A percentile compares a stretch with the other conserved stretches of the same genome.
Evolutionary conservation across 2,329 filamentous ascomycete genomes (phyloP).

Genomic region (Arthrobotrys iridis): DNA sequence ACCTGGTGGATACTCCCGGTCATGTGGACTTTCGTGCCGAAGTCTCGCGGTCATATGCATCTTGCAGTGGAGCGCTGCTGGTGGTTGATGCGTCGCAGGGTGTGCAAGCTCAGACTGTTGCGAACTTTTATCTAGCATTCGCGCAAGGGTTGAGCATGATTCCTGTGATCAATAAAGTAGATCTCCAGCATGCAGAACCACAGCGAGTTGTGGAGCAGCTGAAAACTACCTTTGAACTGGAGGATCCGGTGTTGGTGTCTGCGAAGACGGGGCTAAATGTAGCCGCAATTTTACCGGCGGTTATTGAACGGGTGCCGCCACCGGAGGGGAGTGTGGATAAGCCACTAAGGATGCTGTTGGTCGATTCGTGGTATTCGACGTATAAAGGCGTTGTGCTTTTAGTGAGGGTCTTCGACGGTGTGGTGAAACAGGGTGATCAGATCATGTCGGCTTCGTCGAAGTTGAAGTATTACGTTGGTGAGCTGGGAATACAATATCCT

Average conservation of each 20-base stretch:
- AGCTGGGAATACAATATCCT: conserved; percentile 97
- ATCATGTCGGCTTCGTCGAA: conserved; percentile 89
- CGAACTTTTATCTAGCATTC: conserved; percentile 98
- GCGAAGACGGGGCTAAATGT: conserved; percentile 95
- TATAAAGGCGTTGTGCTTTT: conserved; percentile 93
- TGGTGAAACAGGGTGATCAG: conserved; percentile 81
- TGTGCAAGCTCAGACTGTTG: conserved; percentile 96
- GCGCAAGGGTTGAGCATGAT: conserved; percentile 86
- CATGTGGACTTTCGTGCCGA: conserved; percentile 98
- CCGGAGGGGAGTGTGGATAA: conserved; percentile 77
- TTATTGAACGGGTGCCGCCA: conserved; percentile 84
- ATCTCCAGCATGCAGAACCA: conserved; percentile 89
- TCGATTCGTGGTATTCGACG: conserved; percentile 98
- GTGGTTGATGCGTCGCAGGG: conserved; percentile 89
- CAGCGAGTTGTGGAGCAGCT: conserved; percentile 86
- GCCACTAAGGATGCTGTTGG: conserved; percentile 83
- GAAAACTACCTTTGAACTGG: conserved; percentile 84
- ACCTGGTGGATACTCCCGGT: conserved; percentile 94
- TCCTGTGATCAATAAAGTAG: conserved; percentile 96
- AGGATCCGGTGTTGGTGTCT: conserved; percentile 81
- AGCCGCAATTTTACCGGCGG: conserved; percentile 79
- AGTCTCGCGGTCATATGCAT: conserved; percentile 93
- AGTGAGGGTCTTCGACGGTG: conserved; percentile 89
- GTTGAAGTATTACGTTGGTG: conserved; percentile 89
- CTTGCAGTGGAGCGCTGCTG: conserved; percentile 89